phyloP scores from a whole-genome alignment of 2,329 filamentous ascomycete species.

The Calonectria honghensis region DNA sequence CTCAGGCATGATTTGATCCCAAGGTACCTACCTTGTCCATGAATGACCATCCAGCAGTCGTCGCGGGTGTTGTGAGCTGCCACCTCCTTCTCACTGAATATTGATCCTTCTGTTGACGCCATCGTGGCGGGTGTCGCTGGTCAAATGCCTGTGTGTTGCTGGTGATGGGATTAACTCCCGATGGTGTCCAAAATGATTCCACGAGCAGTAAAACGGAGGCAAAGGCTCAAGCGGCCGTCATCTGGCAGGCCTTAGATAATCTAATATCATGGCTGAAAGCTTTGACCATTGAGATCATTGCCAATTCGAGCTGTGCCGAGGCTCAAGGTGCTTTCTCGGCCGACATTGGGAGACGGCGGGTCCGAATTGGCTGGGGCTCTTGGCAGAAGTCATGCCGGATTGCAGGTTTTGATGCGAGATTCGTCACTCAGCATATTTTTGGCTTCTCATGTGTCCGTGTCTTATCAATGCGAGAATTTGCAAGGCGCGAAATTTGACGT shows the following conservation, averaged over 20 bases:
- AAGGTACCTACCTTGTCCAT: constrained; percentile 74
- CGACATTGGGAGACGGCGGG: constrained; percentile 32
- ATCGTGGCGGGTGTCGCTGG: background rate
- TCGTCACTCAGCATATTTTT: constrained; percentile 9
- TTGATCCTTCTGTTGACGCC: background rate
- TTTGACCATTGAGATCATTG: constrained; percentile 20
- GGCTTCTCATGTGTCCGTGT: background rate
- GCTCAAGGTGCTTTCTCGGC: constrained; percentile 50
- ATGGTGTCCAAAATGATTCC: background rate
- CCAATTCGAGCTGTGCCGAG: constrained; percentile 41
- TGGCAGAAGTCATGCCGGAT: background rate
- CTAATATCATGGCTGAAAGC: constrained; percentile 5
- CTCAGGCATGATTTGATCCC: background rate
- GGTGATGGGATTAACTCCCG: background rate
- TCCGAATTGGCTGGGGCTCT: background rate
- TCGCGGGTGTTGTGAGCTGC: constrained; percentile 68
- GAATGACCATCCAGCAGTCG: constrained; percentile 74
- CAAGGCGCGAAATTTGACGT: constrained; percentile 20
- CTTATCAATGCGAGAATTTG: constrained; percentile 25
- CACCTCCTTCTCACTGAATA: constrained; percentile 63
- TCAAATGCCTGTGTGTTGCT: too few species aligned
- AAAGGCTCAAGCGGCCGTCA: background rate
- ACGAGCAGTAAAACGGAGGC: background rate
- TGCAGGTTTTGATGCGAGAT: background rate
- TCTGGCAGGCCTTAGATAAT: background rate